Evolutionary conservation across 768 basidiomycete species (phyloP).

Genomic region (Pleurotus pulmonarius): DNA sequence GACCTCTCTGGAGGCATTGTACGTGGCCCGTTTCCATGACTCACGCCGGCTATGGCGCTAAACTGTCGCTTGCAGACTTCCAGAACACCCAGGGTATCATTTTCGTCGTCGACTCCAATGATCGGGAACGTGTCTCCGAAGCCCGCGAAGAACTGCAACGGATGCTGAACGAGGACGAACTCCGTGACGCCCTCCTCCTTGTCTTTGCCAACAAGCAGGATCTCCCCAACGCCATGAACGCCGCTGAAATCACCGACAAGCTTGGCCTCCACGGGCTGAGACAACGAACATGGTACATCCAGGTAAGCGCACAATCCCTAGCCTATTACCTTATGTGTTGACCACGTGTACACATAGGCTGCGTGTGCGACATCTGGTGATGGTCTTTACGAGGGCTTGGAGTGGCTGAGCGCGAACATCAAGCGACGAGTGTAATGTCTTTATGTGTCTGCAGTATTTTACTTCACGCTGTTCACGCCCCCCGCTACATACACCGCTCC

Average conservation of each 20-base stretch:
- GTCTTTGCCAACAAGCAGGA: constrained; percentile 99
- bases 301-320: constrained; percentile 42
- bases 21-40: constrained; percentile 33
- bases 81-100: constrained; percentile 99
- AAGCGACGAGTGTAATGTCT: constrained; percentile 70
- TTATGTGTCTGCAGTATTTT: constrained; percentile 38
- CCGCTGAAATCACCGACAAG: constrained; percentile 99
- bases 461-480: constrained; percentile 57
- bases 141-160: constrained; percentile 98
- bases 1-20: constrained; percentile 99
- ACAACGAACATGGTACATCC: constrained; percentile 97
- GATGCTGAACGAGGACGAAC: constrained; percentile 99
- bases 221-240: constrained; percentile 99
- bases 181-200: constrained; percentile 95
- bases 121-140: constrained; percentile 98
- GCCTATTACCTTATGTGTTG: constrained; percentile 11
- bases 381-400: constrained; percentile 96
- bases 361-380: constrained; percentile 98
- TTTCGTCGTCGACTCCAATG: constrained; percentile 99
- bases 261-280: constrained; percentile 96
- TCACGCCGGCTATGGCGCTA: constrained; percentile 15
- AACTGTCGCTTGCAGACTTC: constrained; percentile 68
- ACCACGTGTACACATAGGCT: constrained; percentile 49
- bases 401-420: constrained; percentile 93
- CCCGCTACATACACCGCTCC: constrained; percentile 45